These are phyloP conservation scores for Tuber borchii DNA, from an alignment of 495 filamentous ascomycete species.

Conservation along the genomic window DNA sequence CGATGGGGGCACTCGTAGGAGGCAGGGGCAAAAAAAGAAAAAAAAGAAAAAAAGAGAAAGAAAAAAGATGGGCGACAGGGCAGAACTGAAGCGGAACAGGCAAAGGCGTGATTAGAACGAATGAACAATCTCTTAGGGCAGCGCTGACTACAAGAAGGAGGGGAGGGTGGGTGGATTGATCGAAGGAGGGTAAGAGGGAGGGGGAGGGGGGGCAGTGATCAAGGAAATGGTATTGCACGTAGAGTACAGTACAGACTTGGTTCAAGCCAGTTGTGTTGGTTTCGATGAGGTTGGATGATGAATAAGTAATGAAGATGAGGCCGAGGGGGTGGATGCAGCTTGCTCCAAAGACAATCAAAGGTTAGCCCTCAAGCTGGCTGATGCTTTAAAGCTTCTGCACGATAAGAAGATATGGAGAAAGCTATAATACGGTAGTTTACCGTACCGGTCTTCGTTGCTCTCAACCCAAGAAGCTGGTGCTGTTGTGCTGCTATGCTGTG, in stretches of 20 bases:
- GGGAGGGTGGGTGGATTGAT: not conserved
- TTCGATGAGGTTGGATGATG: slow-evolving; percentile 2
- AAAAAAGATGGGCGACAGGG: not conserved
- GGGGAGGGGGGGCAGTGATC: not conserved
- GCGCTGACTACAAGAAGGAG: slow-evolving; percentile 1
- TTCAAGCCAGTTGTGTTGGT: not conserved
- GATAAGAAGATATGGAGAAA: not conserved
- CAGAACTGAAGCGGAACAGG: not conserved
- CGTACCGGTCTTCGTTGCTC: not conserved
- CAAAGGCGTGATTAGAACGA: not conserved
- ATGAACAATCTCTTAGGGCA: not conserved
- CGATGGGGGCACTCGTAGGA: not conserved
- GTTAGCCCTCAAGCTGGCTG: not conserved
- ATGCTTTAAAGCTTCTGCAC: not conserved
- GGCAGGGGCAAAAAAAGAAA: slow-evolving; percentile 1
- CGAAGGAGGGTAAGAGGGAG: not conserved
- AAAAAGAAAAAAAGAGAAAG: not conserved
- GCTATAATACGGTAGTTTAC: not conserved
- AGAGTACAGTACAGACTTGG: not conserved
- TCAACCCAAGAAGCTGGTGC: not conserved
- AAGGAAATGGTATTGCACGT: not conserved
- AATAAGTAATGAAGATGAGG: not conserved
- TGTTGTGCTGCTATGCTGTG: too few relatives aligned
- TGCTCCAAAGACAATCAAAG: not conserved
- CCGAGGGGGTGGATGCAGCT: not conserved